These are phyloP conservation scores for Magnusiomyces ingens DNA, from an alignment of 1,139 yeast species.

Conservation along the genomic window DNA sequence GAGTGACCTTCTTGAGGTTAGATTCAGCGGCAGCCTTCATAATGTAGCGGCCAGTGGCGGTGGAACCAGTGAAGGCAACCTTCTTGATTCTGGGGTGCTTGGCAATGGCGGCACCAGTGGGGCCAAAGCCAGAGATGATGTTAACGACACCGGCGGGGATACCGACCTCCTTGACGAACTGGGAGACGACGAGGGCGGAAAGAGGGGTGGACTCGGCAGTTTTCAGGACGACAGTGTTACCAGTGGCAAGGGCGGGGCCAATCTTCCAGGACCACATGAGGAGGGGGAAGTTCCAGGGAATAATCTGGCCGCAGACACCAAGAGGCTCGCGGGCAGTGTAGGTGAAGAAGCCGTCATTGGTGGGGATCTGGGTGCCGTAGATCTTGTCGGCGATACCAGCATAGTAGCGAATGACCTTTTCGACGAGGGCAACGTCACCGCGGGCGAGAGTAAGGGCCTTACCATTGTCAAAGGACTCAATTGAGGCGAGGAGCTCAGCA, in stretches of 20 bases:
- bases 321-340: conserved; percentile 77
- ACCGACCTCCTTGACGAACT: conserved; percentile 60
- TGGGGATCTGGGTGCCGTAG: conserved; percentile 65
- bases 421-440: conserved; percentile 58
- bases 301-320: conserved; percentile 75
- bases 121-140: conserved; percentile 67
- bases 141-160: conserved; percentile 77
- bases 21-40: conserved; percentile 58
- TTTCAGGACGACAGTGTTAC: conserved; percentile 71
- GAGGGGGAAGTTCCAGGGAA: conserved; percentile 85
- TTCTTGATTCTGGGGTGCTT: conserved; percentile 63
- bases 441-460: conserved; percentile 54
- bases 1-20: conserved; percentile 51
- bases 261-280: conserved; percentile 80
- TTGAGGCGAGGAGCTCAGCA: conserved; percentile 48
- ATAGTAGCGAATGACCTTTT: conserved; percentile 52
- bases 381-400: conserved; percentile 89
- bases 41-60: conserved; percentile 67
- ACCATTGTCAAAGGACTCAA: conserved; percentile 80
- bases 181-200: conserved; percentile 60
- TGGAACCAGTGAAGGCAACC: conserved; percentile 79
- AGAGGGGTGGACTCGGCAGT: conserved; percentile 79
- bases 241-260: conserved; percentile 77
- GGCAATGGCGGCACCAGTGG: conserved; percentile 68
- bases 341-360: conserved; percentile 56